Conservation (phyloP, 768 basidiomycete genomes). For the Phlegmacium glaucopus region DNA sequence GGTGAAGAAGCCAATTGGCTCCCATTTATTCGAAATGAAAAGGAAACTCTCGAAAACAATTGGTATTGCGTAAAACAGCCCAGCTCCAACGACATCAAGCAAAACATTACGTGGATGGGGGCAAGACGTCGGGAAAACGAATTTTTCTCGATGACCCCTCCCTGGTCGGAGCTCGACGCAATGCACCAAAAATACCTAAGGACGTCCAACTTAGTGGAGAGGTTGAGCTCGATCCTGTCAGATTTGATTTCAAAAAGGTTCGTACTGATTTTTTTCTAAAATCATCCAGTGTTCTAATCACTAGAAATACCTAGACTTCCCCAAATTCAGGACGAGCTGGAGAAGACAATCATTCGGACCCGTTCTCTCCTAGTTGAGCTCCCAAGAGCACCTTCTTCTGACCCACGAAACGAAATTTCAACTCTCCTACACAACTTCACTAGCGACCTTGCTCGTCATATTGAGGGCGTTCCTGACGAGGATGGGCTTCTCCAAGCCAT, state of each 20-base stretch:
- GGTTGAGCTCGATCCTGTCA: slow-evolving; percentile 58
- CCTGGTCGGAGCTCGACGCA: slow-evolving; percentile 54
- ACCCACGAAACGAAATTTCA: slow-evolving; percentile 57
- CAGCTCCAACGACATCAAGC: slow-evolving; percentile 44
- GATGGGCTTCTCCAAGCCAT: slow-evolving; percentile 57
- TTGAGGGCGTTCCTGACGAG: slow-evolving; percentile 52
- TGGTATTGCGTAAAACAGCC: slow-evolving; percentile 63
- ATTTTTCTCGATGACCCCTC: slow-evolving; percentile 49
- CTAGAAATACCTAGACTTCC: slow-evolving; percentile 45
- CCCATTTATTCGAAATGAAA: slow-evolving; percentile 51
- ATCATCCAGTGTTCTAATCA: slow-evolving; percentile 5
- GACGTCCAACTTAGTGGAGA: slow-evolving; percentile 52
- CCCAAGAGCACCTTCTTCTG: slow-evolving; percentile 51
- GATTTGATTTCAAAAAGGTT: slow-evolving; percentile 62
- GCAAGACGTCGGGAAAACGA: slow-evolving; percentile 55
- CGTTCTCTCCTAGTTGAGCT: slow-evolving; percentile 26
- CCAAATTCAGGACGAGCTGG: slow-evolving; percentile 56
- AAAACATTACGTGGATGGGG: slow-evolving; percentile 53
- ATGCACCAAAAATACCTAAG: slow-evolving; percentile 51
- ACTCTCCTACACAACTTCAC: slow-evolving; percentile 45
- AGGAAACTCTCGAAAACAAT: slow-evolving; percentile 47
- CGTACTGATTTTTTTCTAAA: slow-evolving; percentile 14
- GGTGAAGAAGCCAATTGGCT: slow-evolving; percentile 60
- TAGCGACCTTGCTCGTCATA: slow-evolving; percentile 36
- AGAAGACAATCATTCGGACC: slow-evolving; percentile 38